These are phyloP conservation scores for Gamsiella multidivaricata DNA, from an alignment of 192 early-diverging fungal species.

Conservation along the genomic window DNA sequence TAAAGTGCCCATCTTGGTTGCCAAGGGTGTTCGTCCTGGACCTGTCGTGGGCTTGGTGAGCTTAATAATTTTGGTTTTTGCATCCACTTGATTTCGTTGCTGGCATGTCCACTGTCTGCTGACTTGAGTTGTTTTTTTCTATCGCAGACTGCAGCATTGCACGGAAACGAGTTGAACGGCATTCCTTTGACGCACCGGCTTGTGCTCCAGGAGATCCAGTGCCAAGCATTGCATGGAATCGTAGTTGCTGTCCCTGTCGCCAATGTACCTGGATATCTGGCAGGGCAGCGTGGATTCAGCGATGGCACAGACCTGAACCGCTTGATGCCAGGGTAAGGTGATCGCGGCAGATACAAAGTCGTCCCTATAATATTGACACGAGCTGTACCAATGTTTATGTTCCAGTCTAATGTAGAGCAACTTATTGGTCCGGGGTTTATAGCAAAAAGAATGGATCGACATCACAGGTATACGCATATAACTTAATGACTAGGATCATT, in stretches of 20 bases:
- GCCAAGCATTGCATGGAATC: conserved; percentile 78
- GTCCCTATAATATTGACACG: no score
- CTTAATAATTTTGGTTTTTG: no score
- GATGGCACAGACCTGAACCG: conserved; percentile 93
- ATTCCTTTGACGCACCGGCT: conserved; percentile 91
- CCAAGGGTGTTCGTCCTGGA: conserved; percentile 70
- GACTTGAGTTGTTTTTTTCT: neutral
- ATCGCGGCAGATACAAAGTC: no score
- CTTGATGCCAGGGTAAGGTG: conserved; percentile 76
- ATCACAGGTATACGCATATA: conserved; percentile 85
- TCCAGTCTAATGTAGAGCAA: no score
- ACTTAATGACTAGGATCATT: conserved; percentile 83
- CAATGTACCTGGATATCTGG: conserved; percentile 87
- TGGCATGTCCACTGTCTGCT: no score
- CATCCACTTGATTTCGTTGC: neutral
- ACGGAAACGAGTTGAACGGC: conserved; percentile 94
- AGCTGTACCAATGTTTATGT: no score
- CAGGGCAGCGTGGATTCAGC: conserved; percentile 81
- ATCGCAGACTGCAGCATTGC: conserved; percentile 84
- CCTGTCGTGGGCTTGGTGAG: conserved; percentile 66
- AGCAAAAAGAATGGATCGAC: conserved; percentile 75
- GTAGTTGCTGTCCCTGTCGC: conserved; percentile 91
- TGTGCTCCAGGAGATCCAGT: conserved; percentile 78
- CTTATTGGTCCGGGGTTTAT: no score
- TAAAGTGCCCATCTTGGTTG: conserved; percentile 81